Base-by-base conservation (phyloP, 1,284 basidiomycete species). In the Naganishia liquefaciens region DNA sequence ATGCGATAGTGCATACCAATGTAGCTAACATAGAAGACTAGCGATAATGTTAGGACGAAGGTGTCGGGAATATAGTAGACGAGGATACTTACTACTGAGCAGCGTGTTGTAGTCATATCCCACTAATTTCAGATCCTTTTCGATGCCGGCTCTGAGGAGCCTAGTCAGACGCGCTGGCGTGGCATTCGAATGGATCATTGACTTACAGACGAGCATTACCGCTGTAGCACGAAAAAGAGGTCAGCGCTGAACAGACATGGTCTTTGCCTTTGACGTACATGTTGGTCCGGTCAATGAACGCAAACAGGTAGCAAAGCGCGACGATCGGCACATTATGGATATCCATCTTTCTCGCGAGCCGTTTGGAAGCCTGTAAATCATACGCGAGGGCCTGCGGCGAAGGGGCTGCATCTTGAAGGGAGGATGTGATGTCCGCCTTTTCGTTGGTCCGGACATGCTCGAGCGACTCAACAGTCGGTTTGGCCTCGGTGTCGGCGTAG, bases 221-320 rank as follows among this genome's bases (percentile, higher is more conserved):
- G 42, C 54, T 51, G 39, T 19, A 28, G n/a, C 21, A 17, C 1
- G 25, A 10, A 50, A 19, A 11, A 55, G 30, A n/a, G 27, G 33
- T 7, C 27, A 19, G 37, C 7, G 17, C 42, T 37, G 15, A 19
- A 37, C 5, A 5, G 21, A 27, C 28, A 51, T n/a, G 17, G 23
- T 28, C 6, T 21, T 27, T n/a, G 39, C 0, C 25, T 5, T 6
- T 23, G 10, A 57, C 65, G 40, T 28, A 60, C 57, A 66, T 63
- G 27, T 66, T 66, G 13, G 65, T 54, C 27, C 60, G 43, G 40
- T 66, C 65, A 47, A 66, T 66, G 27, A 66, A 66, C 2, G 65
- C 60, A 25, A 66, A 62, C 60, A 66, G 21, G 28, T 63, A 66
- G 28, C 55, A 57, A 21, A 64, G 54, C 2, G 63, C 63, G 19